Base-by-base conservation (phyloP, 768 basidiomycete genomes). In the Xerocomellus amylosporus region DNA sequence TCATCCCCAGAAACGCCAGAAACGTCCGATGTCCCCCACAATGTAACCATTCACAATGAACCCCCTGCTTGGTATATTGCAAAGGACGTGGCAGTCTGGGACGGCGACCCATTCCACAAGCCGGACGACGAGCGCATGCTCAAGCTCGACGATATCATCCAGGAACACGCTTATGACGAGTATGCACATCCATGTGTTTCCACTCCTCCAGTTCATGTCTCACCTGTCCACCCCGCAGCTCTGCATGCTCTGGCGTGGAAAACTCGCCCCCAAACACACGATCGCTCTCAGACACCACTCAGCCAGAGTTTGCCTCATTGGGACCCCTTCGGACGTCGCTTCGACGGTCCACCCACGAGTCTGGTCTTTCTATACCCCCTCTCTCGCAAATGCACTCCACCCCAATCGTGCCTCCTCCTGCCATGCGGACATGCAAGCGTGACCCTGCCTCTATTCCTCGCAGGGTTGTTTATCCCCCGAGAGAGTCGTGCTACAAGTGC, bases 81-180 rank as follows among this genome's bases (percentile, higher is more conserved):
- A 34, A 79, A 78, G 64, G 68, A 74, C 41, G 54, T 71, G 51
- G 64, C 73, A 44, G 63, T 68, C 55, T 83, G 81, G 82, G 73
- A 75, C 44, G 64, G 70, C 30, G 77, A 78, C 58, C 54, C 73
- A 19, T 66, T 74, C 14, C 71, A 72, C 55, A 83, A 84, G 64
- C 67, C 74, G 46, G 84, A 80, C 36, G 75, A 77, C 44, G 75
- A 79, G 22, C 72, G 73, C 48, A 87, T 87, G 72, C 80, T 90
- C 58, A 75, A 79, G 39, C 73, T 91, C 39, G 85, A 88, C 62
- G 89, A 91, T 64, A 74, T 90, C 44, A 80, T 90, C 50, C 84
- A 88, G 63, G 82, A 84, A 56, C 80, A 85, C 62, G 85, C 82
- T 31, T 90, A 87, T 68, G 86, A 88, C 58, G 87, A 89, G 88